These are phyloP conservation scores for Agaricales sp. DNA, from an alignment of 1,284 basidiomycete genomes.

Conservation along the genomic window DNA sequence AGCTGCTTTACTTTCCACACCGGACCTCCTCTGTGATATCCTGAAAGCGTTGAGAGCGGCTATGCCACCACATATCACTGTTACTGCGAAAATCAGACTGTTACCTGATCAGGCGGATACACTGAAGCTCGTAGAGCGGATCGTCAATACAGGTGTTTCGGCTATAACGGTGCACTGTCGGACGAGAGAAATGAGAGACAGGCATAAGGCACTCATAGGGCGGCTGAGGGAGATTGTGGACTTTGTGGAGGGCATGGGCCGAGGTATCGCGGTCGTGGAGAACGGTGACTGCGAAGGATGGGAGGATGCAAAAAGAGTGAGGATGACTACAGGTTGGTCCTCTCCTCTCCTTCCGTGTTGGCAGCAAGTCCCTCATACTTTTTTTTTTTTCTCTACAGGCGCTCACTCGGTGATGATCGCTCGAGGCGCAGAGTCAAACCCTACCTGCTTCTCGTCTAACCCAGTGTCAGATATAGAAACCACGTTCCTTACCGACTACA, in stretches of 20 bases:
- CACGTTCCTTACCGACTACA: constrained; percentile 66
- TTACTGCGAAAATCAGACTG: constrained; percentile 89
- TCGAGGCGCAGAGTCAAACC: constrained; percentile 88
- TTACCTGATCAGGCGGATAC: constrained; percentile 84
- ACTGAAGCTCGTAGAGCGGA: constrained; percentile 75
- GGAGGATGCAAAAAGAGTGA: constrained; percentile 70
- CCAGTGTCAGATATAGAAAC: constrained; percentile 64
- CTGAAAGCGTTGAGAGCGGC: constrained; percentile 64
- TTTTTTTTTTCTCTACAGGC: constrained; percentile 40
- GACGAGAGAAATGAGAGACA: constrained; percentile 86
- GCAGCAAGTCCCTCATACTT: constrained; percentile 5
- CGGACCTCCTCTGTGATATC: constrained; percentile 85
- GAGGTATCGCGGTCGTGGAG: constrained; percentile 77
- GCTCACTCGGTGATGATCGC: constrained; percentile 96
- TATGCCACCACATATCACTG: constrained; percentile 71
- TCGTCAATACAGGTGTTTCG: constrained; percentile 82
- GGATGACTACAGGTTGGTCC: constrained; percentile 58
- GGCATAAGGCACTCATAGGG: constrained; percentile 72
- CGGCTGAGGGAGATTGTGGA: constrained; percentile 81
- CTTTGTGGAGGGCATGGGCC: constrained; percentile 59
- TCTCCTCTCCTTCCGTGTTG: not conserved
- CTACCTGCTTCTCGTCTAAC: constrained; percentile 70
- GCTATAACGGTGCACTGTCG: constrained; percentile 93
- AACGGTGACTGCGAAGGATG: constrained; percentile 89
- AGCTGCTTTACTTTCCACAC: constrained; percentile 86